A percentile compares a stretch with the other conserved stretches of the same genome.
These are phyloP conservation scores for Neurospora sp. DNA, from an alignment of 495 filamentous ascomycete genomes.

Conservation along the genomic window DNA sequence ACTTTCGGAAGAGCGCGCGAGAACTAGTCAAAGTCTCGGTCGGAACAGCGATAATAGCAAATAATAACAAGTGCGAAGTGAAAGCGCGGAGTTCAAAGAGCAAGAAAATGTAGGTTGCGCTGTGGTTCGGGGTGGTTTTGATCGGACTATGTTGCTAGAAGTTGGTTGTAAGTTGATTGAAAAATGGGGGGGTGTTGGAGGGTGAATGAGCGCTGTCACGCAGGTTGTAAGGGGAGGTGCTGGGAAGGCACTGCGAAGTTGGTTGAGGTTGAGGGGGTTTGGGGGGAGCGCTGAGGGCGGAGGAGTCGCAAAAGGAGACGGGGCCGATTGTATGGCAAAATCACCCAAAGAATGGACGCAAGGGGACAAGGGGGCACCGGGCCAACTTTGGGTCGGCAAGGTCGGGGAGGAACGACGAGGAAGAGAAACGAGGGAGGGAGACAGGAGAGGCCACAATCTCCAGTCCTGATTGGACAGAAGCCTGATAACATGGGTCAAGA, in stretches of 20 bases:
- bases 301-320: background rate
- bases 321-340: background rate
- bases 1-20: constrained; percentile 18
- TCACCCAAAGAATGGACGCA: constrained; percentile 17
- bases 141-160: constrained; percentile 14
- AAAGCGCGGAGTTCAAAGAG: constrained; percentile 14
- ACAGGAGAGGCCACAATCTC: background rate
- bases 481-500: constrained; percentile 2
- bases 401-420: constrained; percentile 2
- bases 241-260: constrained; percentile 3
- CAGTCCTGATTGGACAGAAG: constrained; percentile 12
- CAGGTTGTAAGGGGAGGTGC: constrained; percentile 23
- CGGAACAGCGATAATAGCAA: constrained; percentile 6
- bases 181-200: constrained; percentile 11
- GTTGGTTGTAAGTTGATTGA: constrained; percentile 18
- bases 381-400: constrained; percentile 11
- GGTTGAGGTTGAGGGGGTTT: constrained; percentile 20
- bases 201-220: constrained; percentile 22
- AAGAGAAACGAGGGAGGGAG: constrained; percentile 8
- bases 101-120: constrained; percentile 10
- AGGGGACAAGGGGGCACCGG: constrained; percentile 18
- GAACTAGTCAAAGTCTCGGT: constrained; percentile 30
- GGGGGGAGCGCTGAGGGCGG: constrained; percentile 10
- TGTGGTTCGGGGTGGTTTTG: constrained; percentile 17
- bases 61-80: constrained; percentile 14